Percentiles rank a stretch among this genome's conserved stretches.
Conservation (phyloP, 192 early-diverging fungal genomes). For the Pilaira anomala region DNA sequence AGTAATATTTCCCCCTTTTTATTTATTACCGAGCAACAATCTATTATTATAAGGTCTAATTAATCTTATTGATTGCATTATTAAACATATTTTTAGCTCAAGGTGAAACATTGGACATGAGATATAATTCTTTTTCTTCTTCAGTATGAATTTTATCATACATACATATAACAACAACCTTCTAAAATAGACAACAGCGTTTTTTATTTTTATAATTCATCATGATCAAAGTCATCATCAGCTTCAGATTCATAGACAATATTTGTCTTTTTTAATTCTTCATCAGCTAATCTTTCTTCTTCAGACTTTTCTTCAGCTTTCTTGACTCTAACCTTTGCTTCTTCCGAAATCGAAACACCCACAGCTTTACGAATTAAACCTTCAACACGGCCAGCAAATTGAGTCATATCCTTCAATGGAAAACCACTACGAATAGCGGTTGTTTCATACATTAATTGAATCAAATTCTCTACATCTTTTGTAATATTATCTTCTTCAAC, state of each 20-base stretch:
- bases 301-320: conserved; percentile 29
- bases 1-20: too few species aligned
- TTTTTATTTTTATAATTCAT: conserved; percentile 35
- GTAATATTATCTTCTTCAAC: conserved; percentile 46
- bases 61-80: too few species aligned
- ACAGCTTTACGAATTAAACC: conserved; percentile 51
- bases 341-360: conserved; percentile 41
- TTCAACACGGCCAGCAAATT: conserved; percentile 53
- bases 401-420: conserved; percentile 49
- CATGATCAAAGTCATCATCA: conserved; percentile 27
- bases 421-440: conserved; percentile 63
- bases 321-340: conserved; percentile 43
- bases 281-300: conserved; percentile 26
- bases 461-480: conserved; percentile 43
- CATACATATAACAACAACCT: too few species aligned
- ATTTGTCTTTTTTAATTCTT: conserved; percentile 17
- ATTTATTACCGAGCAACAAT: too few species aligned
- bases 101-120: too few species aligned
- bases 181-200: too few species aligned
- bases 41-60: too few species aligned
- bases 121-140: too few species aligned
- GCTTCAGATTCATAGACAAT: conserved; percentile 23
- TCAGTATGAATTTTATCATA: too few species aligned
- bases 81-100: too few species aligned
- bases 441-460: conserved; percentile 61